Evolutionary conservation across 2,329 filamentous ascomycete genomes (phyloP).

Genomic region (Penicillium sp.): DNA sequence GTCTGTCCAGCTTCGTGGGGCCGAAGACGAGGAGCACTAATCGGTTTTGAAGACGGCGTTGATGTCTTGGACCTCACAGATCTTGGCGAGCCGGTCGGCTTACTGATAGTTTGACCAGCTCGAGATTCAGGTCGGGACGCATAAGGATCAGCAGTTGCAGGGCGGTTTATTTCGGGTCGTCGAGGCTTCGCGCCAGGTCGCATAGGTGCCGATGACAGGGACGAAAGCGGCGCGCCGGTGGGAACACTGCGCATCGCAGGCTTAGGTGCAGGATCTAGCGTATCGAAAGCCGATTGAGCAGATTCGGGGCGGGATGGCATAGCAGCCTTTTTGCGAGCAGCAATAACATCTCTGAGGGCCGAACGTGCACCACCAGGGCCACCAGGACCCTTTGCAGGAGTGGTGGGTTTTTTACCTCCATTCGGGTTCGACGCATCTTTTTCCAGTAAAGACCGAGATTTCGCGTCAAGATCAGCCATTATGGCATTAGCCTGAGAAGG

Average conservation of each 20-base stretch:
- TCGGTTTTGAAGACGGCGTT: slow-evolving; percentile 32
- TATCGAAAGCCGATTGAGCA: slow-evolving; percentile 54
- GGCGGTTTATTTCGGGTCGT: slow-evolving; percentile 37
- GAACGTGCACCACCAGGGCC: slow-evolving; percentile 33
- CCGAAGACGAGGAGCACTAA: slow-evolving; percentile 30
- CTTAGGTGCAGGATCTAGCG: slow-evolving; percentile 33
- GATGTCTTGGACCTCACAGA: slow-evolving; percentile 28
- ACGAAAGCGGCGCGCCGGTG: slow-evolving; percentile 38
- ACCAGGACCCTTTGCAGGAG: slow-evolving; percentile 18
- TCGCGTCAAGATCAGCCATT: slow-evolving; percentile 72
- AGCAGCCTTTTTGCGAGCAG: slow-evolving; percentile 70
- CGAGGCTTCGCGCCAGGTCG: slow-evolving; percentile 45
- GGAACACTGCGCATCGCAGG: slow-evolving; percentile 34
- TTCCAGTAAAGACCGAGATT: slow-evolving; percentile 74
- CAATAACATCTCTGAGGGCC: slow-evolving; percentile 77
- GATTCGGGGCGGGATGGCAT: slow-evolving; percentile 57
- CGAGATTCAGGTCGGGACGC: slow-evolving; percentile 46
- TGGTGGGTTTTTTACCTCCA: slow-evolving; percentile 18
- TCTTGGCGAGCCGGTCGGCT: slow-evolving; percentile 20
- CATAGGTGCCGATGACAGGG: slow-evolving; percentile 59
- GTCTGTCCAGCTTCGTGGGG: slow-evolving; percentile 31
- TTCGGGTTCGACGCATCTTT: slow-evolving; percentile 75
- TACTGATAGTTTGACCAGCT: slow-evolving; percentile 21
- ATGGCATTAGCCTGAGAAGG: slow-evolving; percentile 73
- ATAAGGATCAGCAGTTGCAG: slow-evolving; percentile 36